Base-by-base conservation (phyloP, 2,329 filamentous ascomycete species). In the Aureobasidium pullulans region DNA sequence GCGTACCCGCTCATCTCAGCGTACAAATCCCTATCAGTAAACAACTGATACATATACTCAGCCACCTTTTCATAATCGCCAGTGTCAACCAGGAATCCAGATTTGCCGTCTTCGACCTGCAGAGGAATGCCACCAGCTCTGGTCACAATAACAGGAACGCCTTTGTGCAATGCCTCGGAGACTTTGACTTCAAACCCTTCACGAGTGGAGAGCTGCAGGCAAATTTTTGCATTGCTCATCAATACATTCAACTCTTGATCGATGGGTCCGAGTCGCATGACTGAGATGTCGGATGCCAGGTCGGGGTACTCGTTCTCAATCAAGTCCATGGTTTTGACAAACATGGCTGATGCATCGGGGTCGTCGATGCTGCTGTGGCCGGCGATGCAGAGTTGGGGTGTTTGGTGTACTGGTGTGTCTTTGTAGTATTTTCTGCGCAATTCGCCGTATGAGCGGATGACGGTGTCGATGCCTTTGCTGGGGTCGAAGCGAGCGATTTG, bases 121-220 rank as follows among this genome's bases (percentile, higher is more conserved):
- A 93, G 77, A 1, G 89, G 88, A 57, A 94, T 92, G 10, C 89
- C 89, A n/a, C 89, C 89, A 1, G 86, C 85, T 19, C 79, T 78
- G 1, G 87, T 89, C 3, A 86, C 88, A 63, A 94, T 90, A 66
- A 91, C 81, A 1, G 89, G 89, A 2, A 87, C 83, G 13, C 89
- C 89, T 46, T 90, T 89, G 68, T 92, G 89, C 23, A 93, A 78
- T 1, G 88, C 89, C 72, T 94, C 90, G 0, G 87, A 90, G 5
- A 94, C 88, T 73, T 94, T 94, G 66, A 94, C 86, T 72, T 94
- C 89, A 66, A 94, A 94, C 0, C 89, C 89, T 69, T 94, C 89
- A 37, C 88, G 83, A 0, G 86, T 91, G 2, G 88, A 92, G 6
- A 94, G 82, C 71, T 94, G 89, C 7, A 94, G 80, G 0, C 86